Conservation (phyloP, 352 stramenopile species). For the Phytophthora brassicae region DNA sequence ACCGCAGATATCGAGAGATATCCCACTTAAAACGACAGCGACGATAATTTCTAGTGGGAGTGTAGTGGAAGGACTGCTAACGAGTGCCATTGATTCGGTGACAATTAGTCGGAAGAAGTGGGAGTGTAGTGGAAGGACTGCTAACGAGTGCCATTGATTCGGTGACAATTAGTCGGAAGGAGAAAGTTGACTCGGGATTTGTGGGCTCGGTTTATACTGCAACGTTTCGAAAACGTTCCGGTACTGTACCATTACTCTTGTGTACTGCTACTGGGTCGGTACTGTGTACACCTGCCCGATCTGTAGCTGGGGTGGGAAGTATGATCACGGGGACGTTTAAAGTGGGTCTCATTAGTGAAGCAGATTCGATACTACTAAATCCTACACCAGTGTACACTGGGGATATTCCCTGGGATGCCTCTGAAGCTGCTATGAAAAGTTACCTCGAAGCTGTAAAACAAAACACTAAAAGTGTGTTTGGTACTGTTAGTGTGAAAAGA, state of each 20-base stretch:
- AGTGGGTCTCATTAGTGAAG: constrained; percentile 50
- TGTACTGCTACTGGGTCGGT: constrained; percentile 42
- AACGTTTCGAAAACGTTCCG: constrained; percentile 63
- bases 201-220: constrained; percentile 66
- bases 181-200: constrained; percentile 45
- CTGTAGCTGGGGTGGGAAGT: constrained; percentile 45
- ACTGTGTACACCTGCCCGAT: constrained; percentile 38
- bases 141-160: constrained; percentile 59
- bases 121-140: constrained; percentile 40
- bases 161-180: constrained; percentile 43
- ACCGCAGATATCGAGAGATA: constrained; percentile 35
- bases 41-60: constrained; percentile 40
- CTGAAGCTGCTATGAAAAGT: constrained; percentile 60
- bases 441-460: constrained; percentile 42
- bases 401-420: constrained; percentile 77
- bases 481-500: constrained; percentile 80
- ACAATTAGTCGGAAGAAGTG: constrained; percentile 35
- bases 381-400: constrained; percentile 20
- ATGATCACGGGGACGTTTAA: constrained; percentile 73
- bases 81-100: constrained; percentile 56
- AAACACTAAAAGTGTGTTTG: constrained; percentile 75
- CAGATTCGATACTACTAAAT: constrained; percentile 12
- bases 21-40: constrained; percentile 46
- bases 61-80: constrained; percentile 49
- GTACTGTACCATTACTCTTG: constrained; percentile 53